These are phyloP conservation scores for Euphorbia peplus DNA, from an alignment of 345 rosid genomes.

Conservation along the genomic window DNA sequence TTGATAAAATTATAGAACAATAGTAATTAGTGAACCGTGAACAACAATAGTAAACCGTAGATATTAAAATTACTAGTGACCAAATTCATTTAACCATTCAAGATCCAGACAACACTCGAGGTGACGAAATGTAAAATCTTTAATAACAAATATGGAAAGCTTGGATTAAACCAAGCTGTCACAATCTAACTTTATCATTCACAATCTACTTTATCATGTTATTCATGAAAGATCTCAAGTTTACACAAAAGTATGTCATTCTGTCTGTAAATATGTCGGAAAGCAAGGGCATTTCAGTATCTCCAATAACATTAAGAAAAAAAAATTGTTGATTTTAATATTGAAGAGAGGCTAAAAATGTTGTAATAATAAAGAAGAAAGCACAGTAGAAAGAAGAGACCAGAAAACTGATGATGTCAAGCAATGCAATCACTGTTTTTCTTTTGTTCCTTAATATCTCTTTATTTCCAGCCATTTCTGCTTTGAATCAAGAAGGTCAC, in stretches of 20 bases:
- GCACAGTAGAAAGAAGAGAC: constrained; percentile 35
- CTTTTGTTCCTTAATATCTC: constrained; percentile 44
- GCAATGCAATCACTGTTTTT: constrained; percentile 40
- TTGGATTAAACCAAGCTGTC: not conserved
- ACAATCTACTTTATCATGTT: constrained; percentile 13
- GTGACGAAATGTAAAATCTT: too few species aligned
- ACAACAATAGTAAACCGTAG: too few species aligned
- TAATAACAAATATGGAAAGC: not conserved
- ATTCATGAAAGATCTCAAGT: not conserved
- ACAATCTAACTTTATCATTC: constrained; percentile 11
- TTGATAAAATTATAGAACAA: too few species aligned
- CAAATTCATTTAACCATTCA: too few species aligned
- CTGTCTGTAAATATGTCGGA: constrained; percentile 18
- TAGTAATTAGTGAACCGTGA: too few species aligned
- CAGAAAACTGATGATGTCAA: constrained; percentile 40
- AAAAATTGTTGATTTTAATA: constrained; percentile 11
- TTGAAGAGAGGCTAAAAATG: constrained; percentile 15
- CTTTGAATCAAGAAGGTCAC: constrained; percentile 66
- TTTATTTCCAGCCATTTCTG: constrained; percentile 40
- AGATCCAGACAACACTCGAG: too few species aligned
- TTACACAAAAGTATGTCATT: too few species aligned
- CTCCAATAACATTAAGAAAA: constrained; percentile 20
- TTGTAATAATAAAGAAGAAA: constrained; percentile 25
- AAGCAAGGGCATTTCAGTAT: constrained; percentile 22
- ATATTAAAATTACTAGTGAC: too few species aligned